Evolutionary conservation across 495 filamentous ascomycete species (phyloP), one percentile per base, ranked within the genome.

Genomic region (Penicillium paxilli): DNA sequence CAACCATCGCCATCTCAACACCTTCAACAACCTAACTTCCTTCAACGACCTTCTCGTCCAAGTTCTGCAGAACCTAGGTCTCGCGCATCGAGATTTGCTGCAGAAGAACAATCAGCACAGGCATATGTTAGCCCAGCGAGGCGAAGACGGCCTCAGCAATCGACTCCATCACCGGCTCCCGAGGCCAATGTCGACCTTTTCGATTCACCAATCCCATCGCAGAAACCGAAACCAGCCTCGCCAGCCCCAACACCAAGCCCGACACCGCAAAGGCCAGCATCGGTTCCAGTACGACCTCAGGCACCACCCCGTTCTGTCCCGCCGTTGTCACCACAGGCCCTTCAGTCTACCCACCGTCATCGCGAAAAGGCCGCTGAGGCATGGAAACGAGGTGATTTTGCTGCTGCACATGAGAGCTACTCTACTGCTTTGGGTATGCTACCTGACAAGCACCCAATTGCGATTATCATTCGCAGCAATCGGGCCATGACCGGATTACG

Each of bases 371-470:
- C 92, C 24, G 87, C 90, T 10, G 86, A 85, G 49, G 86, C 92
- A 57, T 98, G 96, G 78, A 98, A 96, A 70, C 84, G 89, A 21
- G 94, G 94, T 28, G 94, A 98, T 69, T 98, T 90, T 68, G 87
- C 88, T 12, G 78, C 85, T 3, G 95, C 94, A 0, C 89, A 96
- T 58, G 80, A 84, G 45, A 83, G 85, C 10, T 98, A 97, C 75
- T 84, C 87, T 1, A 76, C 82, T 30, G 89, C 94, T 2, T 81
- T 98, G 7, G 65, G 78, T 4, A 80, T 81, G 47, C 77, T 98
- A 23, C 95, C 94, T 7, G 68, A 83, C 11, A 80, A 79, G n/a
- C 95, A 98, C 66, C 91, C 91, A 11, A 77, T 98, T 35, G 81
- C 85, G 38, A 92, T 98, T 55, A 73, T 96, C 21, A 77, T 97